Evolutionary conservation across 2,329 filamentous ascomycete species (phyloP), one percentile per base, ranked within the genome.

Genomic region (Magnaporthiopsis poae): DNA sequence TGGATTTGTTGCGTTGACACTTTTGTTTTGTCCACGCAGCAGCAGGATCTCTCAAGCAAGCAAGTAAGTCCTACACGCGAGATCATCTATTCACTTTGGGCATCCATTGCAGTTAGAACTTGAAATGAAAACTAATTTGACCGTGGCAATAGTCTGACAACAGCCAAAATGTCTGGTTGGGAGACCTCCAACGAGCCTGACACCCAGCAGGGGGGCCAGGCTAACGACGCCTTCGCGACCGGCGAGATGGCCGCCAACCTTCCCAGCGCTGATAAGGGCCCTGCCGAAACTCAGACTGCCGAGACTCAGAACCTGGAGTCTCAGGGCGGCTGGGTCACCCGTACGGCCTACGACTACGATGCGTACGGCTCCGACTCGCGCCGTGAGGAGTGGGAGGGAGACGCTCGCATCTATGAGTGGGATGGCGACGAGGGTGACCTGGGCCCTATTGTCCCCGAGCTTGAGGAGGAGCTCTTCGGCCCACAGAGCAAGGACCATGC

Each of bases 391-490:
- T 86, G 82, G 78, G 84, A 82, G 18, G 76, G 80, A 56, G 84
- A 84, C 66, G 88, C 86, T n/a, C 78, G 74, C 0, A 81, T 90
- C 61, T 98, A 98, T 71, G 86, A 93, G 73, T 98, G 90, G 90
- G 83, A 87, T 25, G 92, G 92, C 13, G 91, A 96, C 2, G 90
- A 84, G 71, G 95, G 94, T 2, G 94, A 98, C 60, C 81, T 99
- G 66, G 94, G 89, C 8, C 92, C 92, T 0, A 81, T 80, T 64
- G 84, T 88, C 65, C 80, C 83, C 0, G 84, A 86, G 63, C 84
- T 99, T 0, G 94, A 98, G 79, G 71, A 83, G 9, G 80, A 89
- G 71, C 85, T 99, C 8, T 99, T 96, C 67, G 87, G 87, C 5
- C 75, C 79, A 66, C 81, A 84, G 0, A 77, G 79, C 7, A 80